phyloP scores from a whole-genome alignment of 75 land plant genomes.

The Selaginella tamariscina region DNA sequence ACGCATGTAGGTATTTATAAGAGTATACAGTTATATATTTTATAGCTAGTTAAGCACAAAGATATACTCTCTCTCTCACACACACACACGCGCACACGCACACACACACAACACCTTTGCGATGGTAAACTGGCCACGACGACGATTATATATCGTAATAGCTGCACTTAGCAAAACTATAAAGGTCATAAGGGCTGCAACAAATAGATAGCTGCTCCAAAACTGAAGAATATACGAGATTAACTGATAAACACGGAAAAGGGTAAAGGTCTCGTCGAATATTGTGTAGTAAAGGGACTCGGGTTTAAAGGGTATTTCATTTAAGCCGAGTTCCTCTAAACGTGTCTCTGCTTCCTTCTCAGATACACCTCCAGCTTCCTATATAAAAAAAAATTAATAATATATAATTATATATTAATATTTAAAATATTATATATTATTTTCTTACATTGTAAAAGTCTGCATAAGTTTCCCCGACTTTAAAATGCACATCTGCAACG shows the following conservation, averaged over 20 bases:
- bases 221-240: constrained; percentile 30
- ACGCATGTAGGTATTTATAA: too few relatives aligned
- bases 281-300: constrained; percentile 22
- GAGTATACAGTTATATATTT: too few relatives aligned
- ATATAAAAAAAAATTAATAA: constrained; percentile 5
- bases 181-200: constrained; percentile 27
- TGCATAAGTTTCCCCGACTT: constrained; percentile 14
- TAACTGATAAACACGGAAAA: constrained; percentile 34
- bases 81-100: background rate
- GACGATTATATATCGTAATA: constrained; percentile 30
- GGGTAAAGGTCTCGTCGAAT: constrained; percentile 21
- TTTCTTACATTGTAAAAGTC: constrained; percentile 26
- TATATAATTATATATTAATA: background rate
- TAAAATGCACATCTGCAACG: constrained; percentile 15
- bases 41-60: too few relatives aligned
- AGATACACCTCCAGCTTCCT: constrained; percentile 19
- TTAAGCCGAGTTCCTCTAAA: constrained; percentile 20
- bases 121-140: constrained; percentile 28
- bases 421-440: too few relatives aligned
- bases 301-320: constrained; percentile 32
- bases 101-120: constrained; percentile 18
- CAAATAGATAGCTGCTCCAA: constrained; percentile 40
- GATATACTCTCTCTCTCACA: too few relatives aligned
- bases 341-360: constrained; percentile 20
- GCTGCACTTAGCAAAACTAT: constrained; percentile 32